Evolutionary conservation across 1,284 basidiomycete species (phyloP).

Genomic region (Cutaneotrichosporon daszewskae): DNA sequence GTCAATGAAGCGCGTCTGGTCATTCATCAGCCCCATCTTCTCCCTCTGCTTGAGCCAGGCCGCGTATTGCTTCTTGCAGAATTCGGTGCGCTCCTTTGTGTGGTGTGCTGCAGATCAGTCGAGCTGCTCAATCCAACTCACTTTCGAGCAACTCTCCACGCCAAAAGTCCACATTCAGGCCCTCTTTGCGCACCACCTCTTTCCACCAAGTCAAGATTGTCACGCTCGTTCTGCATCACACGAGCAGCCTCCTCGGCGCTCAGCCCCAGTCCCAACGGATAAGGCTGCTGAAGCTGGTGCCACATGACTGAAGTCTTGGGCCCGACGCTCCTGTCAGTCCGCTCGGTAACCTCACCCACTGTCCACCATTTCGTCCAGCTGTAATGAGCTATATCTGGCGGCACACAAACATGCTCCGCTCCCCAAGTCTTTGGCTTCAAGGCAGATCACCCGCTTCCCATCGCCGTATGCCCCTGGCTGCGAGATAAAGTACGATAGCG

Average conservation of each 20-base stretch:
- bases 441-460: constrained; percentile 24
- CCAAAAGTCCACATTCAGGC: constrained; percentile 29
- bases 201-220: constrained; percentile 27
- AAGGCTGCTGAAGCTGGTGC: constrained; percentile 13
- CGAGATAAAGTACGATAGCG: constrained; percentile 34
- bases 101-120: constrained; percentile 17
- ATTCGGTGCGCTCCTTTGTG: constrained; percentile 10
- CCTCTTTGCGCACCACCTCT: constrained; percentile 18
- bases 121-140: constrained; percentile 5
- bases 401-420: constrained; percentile 41
- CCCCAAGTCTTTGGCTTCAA: constrained; percentile 39
- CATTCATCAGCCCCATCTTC: constrained; percentile 12
- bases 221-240: constrained; percentile 24
- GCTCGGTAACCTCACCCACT: constrained; percentile 3
- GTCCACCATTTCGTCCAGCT: constrained; percentile 41
- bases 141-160: constrained; percentile 23
- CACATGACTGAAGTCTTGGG: constrained; percentile 19
- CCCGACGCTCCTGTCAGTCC: constrained; percentile 11
- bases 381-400: no score
- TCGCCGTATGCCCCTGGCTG: constrained; percentile 17
- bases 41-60: constrained; percentile 19
- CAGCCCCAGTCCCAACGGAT: constrained; percentile 13
- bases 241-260: constrained; percentile 13
- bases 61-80: constrained; percentile 9
- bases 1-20: constrained; percentile 23